Base-by-base conservation (phyloP, 345 rosid genomes). In the rapeseed (Brassica napus) region DNA sequence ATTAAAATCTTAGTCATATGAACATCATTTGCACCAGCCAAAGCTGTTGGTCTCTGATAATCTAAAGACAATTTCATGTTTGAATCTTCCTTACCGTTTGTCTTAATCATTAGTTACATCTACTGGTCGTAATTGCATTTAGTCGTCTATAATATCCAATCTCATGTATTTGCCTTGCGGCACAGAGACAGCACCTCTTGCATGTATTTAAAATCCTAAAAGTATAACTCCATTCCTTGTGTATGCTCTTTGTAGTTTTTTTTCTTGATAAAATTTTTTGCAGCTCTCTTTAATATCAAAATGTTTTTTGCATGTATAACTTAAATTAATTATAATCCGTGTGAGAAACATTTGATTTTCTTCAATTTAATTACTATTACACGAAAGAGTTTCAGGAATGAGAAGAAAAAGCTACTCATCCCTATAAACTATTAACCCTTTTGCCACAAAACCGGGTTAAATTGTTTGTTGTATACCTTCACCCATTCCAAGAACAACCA, bases 401-500 rank as follows among this genome's bases (percentile, higher is more conserved):
- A 61, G 24, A 44, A 30, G 35, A 18, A 15, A 70, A 16, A 24
- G 9, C 68, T 54, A 6, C 59, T 16, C 59, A 54, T 6, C 54
- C 44, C 7, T 49, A 44, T 5, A 0, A 23, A 30, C 6, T 16
- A 44, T 31, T 16, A 69, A 32, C 62, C 47, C 26, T 60, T 55
- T 30, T 26, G 26, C 3, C 24, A 23, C 1, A 4, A n/a, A 69
- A 49, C 47, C 37, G 69, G 68, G 69, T 69, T 69, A 49, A 61
- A 21, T 14, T 49, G 57, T 21, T 14, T 49, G 57, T 8, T 64
- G 68, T 15, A 64, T 64, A 64, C 61, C 18, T 60, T 23, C 26
- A 69, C 80, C 28, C 57, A 47, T 69, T 44, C 47, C 71, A 52
- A 77, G 57, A 52, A 49, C 4, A 23, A 39, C n/a, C 31, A 15